phyloP scores from a whole-genome alignment of 805 yeast species.

The Isabelozyma heimii region DNA sequence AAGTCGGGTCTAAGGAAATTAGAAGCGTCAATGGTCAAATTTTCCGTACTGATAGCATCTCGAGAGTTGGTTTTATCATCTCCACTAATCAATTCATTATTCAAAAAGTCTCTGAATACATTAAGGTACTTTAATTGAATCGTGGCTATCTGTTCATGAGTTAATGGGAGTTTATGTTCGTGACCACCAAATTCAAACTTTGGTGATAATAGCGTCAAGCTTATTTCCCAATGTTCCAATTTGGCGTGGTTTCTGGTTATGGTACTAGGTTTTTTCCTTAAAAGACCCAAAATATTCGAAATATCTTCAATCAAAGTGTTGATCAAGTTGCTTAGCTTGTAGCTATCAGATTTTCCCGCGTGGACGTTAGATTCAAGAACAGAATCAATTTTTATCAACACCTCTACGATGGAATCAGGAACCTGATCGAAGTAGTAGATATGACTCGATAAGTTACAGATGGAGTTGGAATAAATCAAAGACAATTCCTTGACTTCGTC shows the following conservation, averaged over 20 bases:
- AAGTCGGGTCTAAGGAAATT: conserved; percentile 36
- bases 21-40: conserved; percentile 9
- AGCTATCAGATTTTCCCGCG: background rate
- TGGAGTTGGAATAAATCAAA: conserved; percentile 50
- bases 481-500: conserved; percentile 30
- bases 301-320: conserved; percentile 30
- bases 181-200: conserved; percentile 11
- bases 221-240: conserved; percentile 42
- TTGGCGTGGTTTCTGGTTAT: conserved; percentile 44
- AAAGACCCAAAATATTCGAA: conserved; percentile 25
- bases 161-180: conserved; percentile 10
- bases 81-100: conserved; percentile 21
- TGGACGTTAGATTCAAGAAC: conserved; percentile 12
- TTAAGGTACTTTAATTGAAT: conserved; percentile 40
- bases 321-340: conserved; percentile 10
- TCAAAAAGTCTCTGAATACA: conserved; percentile 35
- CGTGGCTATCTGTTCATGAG: conserved; percentile 20
- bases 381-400: conserved; percentile 46
- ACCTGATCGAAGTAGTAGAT: conserved; percentile 85
- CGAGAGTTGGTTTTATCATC: conserved; percentile 6
- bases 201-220: conserved; percentile 30
- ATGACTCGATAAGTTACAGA: conserved; percentile 72
- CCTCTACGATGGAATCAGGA: conserved; percentile 73
- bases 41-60: conserved; percentile 11
- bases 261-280: conserved; percentile 28